These are phyloP conservation scores for Gentiana macrophylla DNA, from an alignment of 257 asterid species.

Conservation along the genomic window DNA sequence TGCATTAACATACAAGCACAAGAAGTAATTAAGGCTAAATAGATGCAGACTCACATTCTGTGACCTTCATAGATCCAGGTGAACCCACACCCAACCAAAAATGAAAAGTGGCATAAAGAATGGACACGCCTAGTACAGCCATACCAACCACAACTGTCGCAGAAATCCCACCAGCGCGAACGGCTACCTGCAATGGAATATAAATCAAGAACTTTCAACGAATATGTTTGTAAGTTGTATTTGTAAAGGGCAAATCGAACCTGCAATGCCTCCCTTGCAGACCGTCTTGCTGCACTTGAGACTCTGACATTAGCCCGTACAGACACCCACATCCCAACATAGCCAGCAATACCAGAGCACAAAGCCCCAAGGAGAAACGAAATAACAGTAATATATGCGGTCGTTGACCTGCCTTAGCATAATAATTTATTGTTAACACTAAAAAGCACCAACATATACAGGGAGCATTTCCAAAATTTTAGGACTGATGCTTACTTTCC, in stretches of 20 bases:
- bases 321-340: conserved; percentile 99
- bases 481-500: conserved; percentile 46
- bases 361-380: conserved; percentile 93
- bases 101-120: conserved; percentile 78
- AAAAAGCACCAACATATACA: background rate
- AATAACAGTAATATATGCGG: conserved; percentile 82
- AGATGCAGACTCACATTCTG: conserved; percentile 58
- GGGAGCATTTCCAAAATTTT: background rate
- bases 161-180: conserved; percentile 99
- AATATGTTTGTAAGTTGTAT: conserved; percentile 5
- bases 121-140: conserved; percentile 94
- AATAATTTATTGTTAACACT: conserved; percentile 2
- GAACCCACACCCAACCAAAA: conserved; percentile 88
- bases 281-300: conserved; percentile 97
- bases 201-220: conserved; percentile 5
- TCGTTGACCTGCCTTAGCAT: conserved; percentile 47
- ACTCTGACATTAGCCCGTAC: conserved; percentile 99
- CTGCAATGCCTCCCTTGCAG: conserved; percentile 98
- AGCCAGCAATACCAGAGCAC: conserved; percentile 98
- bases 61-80: conserved; percentile 82
- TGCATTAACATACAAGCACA: conserved; percentile 1
- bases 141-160: conserved; percentile 95
- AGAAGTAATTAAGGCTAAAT: conserved; percentile 12
- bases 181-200: conserved; percentile 63
- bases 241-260: conserved; percentile 25